Base-by-base conservation (phyloP, 805 yeast genomes). In the Saccharomycopsis microspora region DNA sequence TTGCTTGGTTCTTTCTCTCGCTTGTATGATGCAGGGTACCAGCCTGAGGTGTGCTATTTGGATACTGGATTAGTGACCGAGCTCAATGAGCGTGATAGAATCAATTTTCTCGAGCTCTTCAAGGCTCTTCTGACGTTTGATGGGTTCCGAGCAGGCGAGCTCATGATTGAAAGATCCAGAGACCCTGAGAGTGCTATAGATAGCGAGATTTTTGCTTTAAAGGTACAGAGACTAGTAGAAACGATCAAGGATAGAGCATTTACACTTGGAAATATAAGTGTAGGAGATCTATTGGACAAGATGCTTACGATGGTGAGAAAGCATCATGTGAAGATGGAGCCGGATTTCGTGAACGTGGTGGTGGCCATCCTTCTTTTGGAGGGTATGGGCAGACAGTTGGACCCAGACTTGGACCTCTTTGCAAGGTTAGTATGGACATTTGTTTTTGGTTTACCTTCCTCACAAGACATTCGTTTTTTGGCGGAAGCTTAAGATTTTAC, bases 281-380 rank as follows among this genome's bases (percentile, higher is more conserved):
- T 93, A 53, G 97, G 97, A 3, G 97, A 89, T 58, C 68, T 93
- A 49, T 69, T 93, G 49, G 93, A 87, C 56, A 83, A 80, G 58
- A 89, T 90, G 72, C 71, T 93, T 50, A 70, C 80, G 3, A 88
- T 93, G 97, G 97, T 93, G 19, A 70, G 97, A 52, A 68, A 71
- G 7, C 98, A 93, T 63, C 99, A 93, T 63, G 98, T 93, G 28
- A 74, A 96, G 59, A 85, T 93, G 95, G 99, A 93, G 60, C 94
- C 95, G 5, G 98, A 93, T 63, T 93, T 93, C 60, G 80, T 93
- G 40, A 87, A 95, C 32, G 96, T 93, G 29, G 83, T 93, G n/a
- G 87, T 93, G 33, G 96, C 97, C 1, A 88, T 93, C 29, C 66
- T 93, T 47, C 69, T 93, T 47, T 67, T 93, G 49, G 98, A 93